Base-by-base conservation (phyloP, 2,329 filamentous ascomycete species). In the Calonectria henricotiae region DNA sequence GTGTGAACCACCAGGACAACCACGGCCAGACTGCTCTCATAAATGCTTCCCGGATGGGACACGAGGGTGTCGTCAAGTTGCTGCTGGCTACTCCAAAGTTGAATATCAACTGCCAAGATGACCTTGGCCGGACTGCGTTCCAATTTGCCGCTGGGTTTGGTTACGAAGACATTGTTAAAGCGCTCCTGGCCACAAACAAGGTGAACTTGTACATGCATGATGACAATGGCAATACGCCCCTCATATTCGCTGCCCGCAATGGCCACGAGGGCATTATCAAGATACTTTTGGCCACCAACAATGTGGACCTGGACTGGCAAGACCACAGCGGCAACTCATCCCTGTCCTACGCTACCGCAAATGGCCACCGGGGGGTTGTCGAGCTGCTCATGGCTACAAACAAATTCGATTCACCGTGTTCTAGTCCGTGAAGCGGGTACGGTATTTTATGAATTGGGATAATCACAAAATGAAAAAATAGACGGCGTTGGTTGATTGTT, bases 11-110 rank as follows among this genome's bases (percentile, higher is more conserved):
- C 20, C 51, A 58, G 35, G 51, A 58, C 7, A 25, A 39, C 35
- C 20, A 58, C 23, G 51, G 51, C 3, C 51, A 58, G 51, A 58
- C 51, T 1, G 32, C 51, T 13, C 51, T 58, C 51, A 58, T 58
- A 13, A 58, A 39, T 23, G 51, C 51, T 13, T 37, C 51, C 15
- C 51, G 51, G 12, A 39, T 20, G 20, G 51, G 51, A 15, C 15
- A 58, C 32, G 32, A 39, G 51, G 51, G 51, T 11, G 35, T 58
- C 11, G 20, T 58, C 1, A 39, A 27, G 32, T 17, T 39, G 1
- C 51, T 58, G n/a, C 13, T 58, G 32, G 51, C 51, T 15, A 39
- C 32, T 13, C 23, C 13, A 12, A 58, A 39, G 32, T n/a, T 37
- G 1, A 27, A 58, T 15, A 12, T 58, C 20, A 58, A 58, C 20